phyloP scores from a whole-genome alignment of 345 rosid species.

The Melaleuca quinquenervia region DNA sequence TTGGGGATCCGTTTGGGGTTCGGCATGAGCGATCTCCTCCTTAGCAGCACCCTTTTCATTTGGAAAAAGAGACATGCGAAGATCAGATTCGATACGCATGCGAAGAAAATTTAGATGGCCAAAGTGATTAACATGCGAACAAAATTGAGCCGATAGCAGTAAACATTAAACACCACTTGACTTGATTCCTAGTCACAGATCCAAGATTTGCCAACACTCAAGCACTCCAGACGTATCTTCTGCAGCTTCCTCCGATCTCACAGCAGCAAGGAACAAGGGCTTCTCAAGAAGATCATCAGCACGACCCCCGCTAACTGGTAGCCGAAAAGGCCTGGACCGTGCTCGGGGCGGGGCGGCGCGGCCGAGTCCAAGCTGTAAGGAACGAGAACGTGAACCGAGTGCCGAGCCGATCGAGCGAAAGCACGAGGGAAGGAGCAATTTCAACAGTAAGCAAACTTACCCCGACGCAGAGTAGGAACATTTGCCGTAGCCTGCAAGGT shows the following conservation, averaged over 20 bases:
- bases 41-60: neutral
- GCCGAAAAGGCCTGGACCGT: neutral
- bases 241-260: neutral
- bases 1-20: neutral
- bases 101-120: neutral
- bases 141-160: neutral
- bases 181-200: no score
- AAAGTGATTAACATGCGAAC: neutral
- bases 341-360: neutral
- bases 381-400: neutral
- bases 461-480: slow-evolving; percentile 32
- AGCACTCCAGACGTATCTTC: neutral
- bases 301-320: neutral
- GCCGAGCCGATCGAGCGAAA: neutral
- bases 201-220: neutral
- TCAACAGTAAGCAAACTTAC: slow-evolving; percentile 10
- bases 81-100: no score
- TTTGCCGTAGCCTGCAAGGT: slow-evolving; percentile 35
- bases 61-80: neutral
- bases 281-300: neutral
- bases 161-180: neutral
- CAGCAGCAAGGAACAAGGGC: neutral
- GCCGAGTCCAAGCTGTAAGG: neutral
- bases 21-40: neutral
- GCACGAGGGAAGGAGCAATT: neutral